Base-by-base conservation (phyloP, 768 basidiomycete genomes). In the Chalciporus piperatus region DNA sequence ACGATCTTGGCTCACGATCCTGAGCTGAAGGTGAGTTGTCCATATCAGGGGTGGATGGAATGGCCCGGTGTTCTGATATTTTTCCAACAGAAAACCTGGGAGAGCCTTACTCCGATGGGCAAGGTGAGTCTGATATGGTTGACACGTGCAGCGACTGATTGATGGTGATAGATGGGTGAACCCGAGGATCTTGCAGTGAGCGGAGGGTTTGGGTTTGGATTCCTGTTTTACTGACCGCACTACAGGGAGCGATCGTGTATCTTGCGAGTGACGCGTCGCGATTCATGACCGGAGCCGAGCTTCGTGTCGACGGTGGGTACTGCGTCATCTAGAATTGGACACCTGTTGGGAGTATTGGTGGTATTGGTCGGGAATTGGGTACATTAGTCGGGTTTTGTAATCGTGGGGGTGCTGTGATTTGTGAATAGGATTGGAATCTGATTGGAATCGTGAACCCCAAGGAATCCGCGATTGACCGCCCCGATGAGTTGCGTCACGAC, bases 291-390 rank as follows among this genome's bases (percentile, higher is more conserved):
- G 94, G 93, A 9, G 73, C 87, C 16, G 92, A 92, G 59, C 71
- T 92, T 50, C 83, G 85, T 9, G 82, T 97, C 41, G 95, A 98
- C 62, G 94, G 94, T 17, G 93, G 93, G 6, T 95, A 95, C 71
- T 91, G 89, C 67, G 61, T 74, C 39, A 74, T 88, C 57, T 90
- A 72, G 68, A 43, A 35, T 11, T 2, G 40, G 22, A 28, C 22
- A 28, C 10, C 41, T 41, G 46, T 47, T 46, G 51, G 51, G 59
- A 64, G 54, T 32, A 52, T 33, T 3, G 28, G 22, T 45, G n/a
- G n/a, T n/a, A n/a, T n/a, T n/a, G n/a, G n/a, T n/a, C n/a, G n/a
- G n/a, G n/a, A n/a, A n/a, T n/a, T n/a, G 19, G 13, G 35, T 32
- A 46, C 1, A 9, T 43, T 25, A 25, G 25, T 25, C 25, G 52